Percentiles rank a stretch among this genome's conserved stretches.
Conservation (phyloP, 2,329 filamentous ascomycete species). For the Ceratocystis cacaofunesta region DNA sequence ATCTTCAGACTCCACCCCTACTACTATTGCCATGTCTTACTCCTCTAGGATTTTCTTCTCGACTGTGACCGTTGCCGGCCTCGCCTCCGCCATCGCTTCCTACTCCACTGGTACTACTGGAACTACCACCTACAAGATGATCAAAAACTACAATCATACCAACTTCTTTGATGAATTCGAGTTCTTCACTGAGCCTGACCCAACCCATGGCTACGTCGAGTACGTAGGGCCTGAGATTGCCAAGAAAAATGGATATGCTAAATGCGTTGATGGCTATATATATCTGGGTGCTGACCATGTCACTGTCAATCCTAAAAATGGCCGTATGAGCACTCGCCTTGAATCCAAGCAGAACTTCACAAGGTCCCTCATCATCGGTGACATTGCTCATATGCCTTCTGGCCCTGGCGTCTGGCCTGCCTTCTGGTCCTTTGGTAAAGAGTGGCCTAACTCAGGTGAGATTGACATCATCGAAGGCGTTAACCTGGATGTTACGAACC, state of each 20-base stretch:
- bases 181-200: constrained; percentile 46
- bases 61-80: constrained; percentile 4
- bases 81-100: neutral
- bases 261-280: constrained; percentile 38
- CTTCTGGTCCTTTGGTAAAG: constrained; percentile 51
- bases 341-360: constrained; percentile 51
- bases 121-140: constrained; percentile 29
- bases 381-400: constrained; percentile 63
- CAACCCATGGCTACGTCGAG: constrained; percentile 59
- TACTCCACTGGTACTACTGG: neutral
- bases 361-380: constrained; percentile 55
- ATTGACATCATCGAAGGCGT: constrained; percentile 73
- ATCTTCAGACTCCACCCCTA: too few relatives aligned
- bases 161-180: constrained; percentile 44
- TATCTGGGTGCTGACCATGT: constrained; percentile 56
- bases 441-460: constrained; percentile 57
- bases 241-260: constrained; percentile 41
- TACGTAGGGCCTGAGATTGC: constrained; percentile 50
- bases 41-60: constrained; percentile 4
- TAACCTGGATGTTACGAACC: constrained; percentile 43
- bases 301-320: constrained; percentile 38
- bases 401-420: constrained; percentile 60
- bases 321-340: constrained; percentile 57
- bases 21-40: constrained; percentile 2
- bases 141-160: constrained; percentile 33